Conservation (phyloP, 176 grass and related monocot genomes). For the Carex littledalei region DNA sequence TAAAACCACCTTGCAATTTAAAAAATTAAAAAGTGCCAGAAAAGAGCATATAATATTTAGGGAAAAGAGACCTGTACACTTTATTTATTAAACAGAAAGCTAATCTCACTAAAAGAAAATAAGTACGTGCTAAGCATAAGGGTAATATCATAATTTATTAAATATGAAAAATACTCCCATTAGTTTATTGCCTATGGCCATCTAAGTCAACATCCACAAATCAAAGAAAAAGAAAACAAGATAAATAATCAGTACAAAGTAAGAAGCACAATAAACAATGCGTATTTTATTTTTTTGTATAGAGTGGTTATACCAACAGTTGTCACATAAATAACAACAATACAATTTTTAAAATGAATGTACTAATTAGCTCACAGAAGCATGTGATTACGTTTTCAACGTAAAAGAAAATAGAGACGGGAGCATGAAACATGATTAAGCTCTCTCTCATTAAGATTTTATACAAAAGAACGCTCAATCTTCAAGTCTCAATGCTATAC, state of each 20-base stretch:
- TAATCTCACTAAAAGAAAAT: background rate
- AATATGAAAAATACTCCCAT: background rate
- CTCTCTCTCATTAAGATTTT: background rate
- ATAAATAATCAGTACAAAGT: background rate
- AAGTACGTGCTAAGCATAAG: constrained; percentile 12
- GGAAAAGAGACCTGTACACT: background rate
- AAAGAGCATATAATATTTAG: constrained; percentile 1
- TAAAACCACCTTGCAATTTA: background rate
- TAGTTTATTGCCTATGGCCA: background rate
- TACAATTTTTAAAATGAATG: background rate
- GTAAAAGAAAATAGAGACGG: background rate
- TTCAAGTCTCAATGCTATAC: background rate
- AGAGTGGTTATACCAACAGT: background rate
- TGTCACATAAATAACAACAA: background rate
- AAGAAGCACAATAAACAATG: background rate
- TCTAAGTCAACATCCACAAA: constrained; percentile 13
- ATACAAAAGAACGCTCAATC: background rate
- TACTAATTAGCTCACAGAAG: background rate
- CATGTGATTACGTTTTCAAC: constrained; percentile 1
- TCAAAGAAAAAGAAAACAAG: constrained; percentile 11
- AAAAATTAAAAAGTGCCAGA: background rate
- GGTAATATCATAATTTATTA: background rate
- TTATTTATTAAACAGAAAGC: background rate
- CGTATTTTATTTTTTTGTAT: background rate
- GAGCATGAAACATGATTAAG: background rate